Base-by-base conservation (phyloP, 2,329 filamentous ascomycete species). In the Gnomoniopsis sp. region DNA sequence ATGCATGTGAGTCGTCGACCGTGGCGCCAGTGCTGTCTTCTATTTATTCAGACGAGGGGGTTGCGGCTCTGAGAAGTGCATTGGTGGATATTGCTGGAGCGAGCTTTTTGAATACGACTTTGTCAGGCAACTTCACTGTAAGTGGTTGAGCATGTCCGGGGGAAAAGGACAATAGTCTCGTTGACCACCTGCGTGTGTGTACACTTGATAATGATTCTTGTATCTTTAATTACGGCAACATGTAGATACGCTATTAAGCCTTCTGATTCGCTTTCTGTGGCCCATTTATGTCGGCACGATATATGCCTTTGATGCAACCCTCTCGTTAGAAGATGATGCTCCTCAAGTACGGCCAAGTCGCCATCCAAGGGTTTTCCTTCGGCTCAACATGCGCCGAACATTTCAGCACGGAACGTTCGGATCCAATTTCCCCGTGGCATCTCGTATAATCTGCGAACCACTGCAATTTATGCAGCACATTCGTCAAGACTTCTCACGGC, bases 1-100 rank as follows among this genome's bases (percentile, higher is more conserved):
- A 55, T 19, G 58, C 56, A 3, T 60, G 58, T 3, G 58, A 60
- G 58, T 26, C 54, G 8, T 60, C 58, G 4, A n/a, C 23, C 15
- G 38, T 48, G 15, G 44, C 43, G 17, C 58, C 58, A 10, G 50
- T 58, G 2, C 33, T 60, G 55, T 34, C 58, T 55, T 58, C 54
- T 17, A 58, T 60, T 12, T 60, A 58, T n/a, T 60, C 58, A 19
- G 22, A 33, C 3, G 50, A 51, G 10, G 58, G 58, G 3, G 21
- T 60, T 6, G 41, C 38, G 3, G 58, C 50, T 12, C 41, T 58
- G 11, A 21, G 14, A 33, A 19, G 21, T 14, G 49, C 58, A 4
- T 46, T 60, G 26, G 33, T 54, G 15, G 53, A 21, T 21, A 38
- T 58, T 6, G 55, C 55, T 26, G 58, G 58, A 10, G 21, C 46